Base-by-base conservation (phyloP, 1,284 basidiomycete genomes). In the Sporisorium reilianum region DNA sequence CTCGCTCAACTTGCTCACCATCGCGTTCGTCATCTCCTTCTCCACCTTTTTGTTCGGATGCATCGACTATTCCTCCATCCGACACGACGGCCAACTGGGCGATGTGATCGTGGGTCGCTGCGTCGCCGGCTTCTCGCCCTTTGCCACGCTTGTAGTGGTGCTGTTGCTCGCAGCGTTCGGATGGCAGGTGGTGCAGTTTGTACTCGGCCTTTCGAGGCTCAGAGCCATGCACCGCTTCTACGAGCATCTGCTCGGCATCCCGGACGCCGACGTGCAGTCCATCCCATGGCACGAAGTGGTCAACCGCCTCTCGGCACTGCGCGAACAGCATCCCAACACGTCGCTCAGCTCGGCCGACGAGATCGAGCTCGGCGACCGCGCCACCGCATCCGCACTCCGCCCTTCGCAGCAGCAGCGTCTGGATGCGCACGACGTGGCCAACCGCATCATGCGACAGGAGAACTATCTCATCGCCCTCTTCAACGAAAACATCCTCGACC, bases 381-480 rank as follows among this genome's bases (percentile, higher is more conserved):
- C 38, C 23, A 55, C 58, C 14, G 44, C 53, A 0, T 50, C 55
- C 5, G 84, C 75, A 18, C 59, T 75, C 38, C 75, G 56, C 83
- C 56, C 41, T 3, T 62, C 51, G 10, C 57, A 60, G 34, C 63
- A 72, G 26, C 63, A 74, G 38, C 58, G 59, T 10, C 46, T 82
- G 12, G 96, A 99, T 80, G 97, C 96, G 0, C 97, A 99, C 85
- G 95, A 98, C 84, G 90, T 96, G 57, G 94, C 94, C 6, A 96
- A 95, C 83, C 92, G 97, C 50, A 97, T 99, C 81, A 90, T 99
- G 90, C 90, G 96, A 20, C 93, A 97, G 85, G 95, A 98, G 85
- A 99, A 99, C 86, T 99, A 97, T 85, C 89, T 99, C 53, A 97
- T 98, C 65, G 95, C 96, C 0, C 86, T 99, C 16, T 97, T 99